Evolutionary conservation across 495 filamentous ascomycete genomes (phyloP), one percentile per base, ranked within the genome.

Genomic region (Penicillium canescens): DNA sequence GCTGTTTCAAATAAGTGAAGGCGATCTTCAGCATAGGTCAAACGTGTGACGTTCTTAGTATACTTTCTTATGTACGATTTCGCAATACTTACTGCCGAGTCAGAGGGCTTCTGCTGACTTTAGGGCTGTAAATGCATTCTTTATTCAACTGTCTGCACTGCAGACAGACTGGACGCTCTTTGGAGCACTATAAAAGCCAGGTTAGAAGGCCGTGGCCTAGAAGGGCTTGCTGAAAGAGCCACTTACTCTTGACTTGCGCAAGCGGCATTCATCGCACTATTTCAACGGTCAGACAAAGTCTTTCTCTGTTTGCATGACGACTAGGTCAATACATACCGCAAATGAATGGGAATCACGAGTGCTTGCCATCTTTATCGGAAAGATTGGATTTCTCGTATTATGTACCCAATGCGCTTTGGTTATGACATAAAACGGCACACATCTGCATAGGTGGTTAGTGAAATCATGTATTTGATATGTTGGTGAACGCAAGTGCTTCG

Each of bases 21-120:
- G 7, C 77, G 75, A 50, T 78, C 74, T 69, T 80, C 77, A 39
- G 77, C 75, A 64, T 71, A 74, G 1, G 77, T 78, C 47, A 80
- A 65, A 52, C 78, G 74, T 48, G 74, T 78, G 44, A 23, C 14
- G 23, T n/a, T n/a, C 49, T 62, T 49, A 59, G 53, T 39, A 26
- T 58, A 6, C 18, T 23, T 23, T 21, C 16, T 26, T 5, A 14
- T 36, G 9, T 10, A 14, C 20, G n/a, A 11, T 23, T 39, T 36
- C 13, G 18, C 2, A 40, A 16, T 43, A 60, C 72, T 62, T 64
- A 79, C 76, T 76, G 72, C 50, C 76, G 62, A 18, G 77, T 80
- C 42, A 80, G 59, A 26, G 77, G 77, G 39, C 75, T 78, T 42
- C 77, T 67, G 24, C 65, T 69, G 24, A 78, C 59, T 56, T 80